Evolutionary conservation across 2,329 filamentous ascomycete species (phyloP), one percentile per base, ranked within the genome.

Genomic region (Aspergillus thermomutatus): DNA sequence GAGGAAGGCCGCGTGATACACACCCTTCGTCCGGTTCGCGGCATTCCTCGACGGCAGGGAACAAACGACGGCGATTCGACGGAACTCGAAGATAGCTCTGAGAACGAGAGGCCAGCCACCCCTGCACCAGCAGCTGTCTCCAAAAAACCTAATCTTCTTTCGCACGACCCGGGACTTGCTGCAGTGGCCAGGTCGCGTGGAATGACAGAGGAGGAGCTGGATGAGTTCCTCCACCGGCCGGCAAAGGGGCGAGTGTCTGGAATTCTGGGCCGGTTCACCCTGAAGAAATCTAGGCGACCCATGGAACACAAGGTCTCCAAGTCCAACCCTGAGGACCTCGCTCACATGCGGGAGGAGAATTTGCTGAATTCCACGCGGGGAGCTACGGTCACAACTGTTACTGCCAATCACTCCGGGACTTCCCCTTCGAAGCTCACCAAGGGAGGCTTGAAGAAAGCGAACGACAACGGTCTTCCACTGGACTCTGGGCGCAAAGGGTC

Each of bases 61-160:
- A 79, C 80, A 50, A 79, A 86, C 52, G 82, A 87, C 52, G 82
- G 83, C 40, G 86, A 87, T 57, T 85, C 85, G 1, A 83, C 84
- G 19, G 83, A 87, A 48, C 72, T 86, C 2, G 82, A 83, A 2
- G 84, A 88, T 64, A 86, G 80, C 59, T 84, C 83, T 28, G 82
- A 86, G 47, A 80, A 83, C 23, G 76, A 77, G 50, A 56, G 62
- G 17, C 64, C 58, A 5, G 60, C 55, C 6, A 57, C 62, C 47
- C 62, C 68, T 4, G 67, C 66, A 17, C 66, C 68, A 56, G 57
- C 71, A 41, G 65, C 59, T 49, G 52, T 67, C 60, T 45, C 64
- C 31, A 37, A 37, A 56, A 60, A 61, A 43, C 50, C 59, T 45
- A 61, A 60, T n/a, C 64, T 62, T 43, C 54, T 66, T 14, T 43